Evolutionary conservation across 148 eudicot species (phyloP).

Genomic region (Chenopodium berlandieri): DNA sequence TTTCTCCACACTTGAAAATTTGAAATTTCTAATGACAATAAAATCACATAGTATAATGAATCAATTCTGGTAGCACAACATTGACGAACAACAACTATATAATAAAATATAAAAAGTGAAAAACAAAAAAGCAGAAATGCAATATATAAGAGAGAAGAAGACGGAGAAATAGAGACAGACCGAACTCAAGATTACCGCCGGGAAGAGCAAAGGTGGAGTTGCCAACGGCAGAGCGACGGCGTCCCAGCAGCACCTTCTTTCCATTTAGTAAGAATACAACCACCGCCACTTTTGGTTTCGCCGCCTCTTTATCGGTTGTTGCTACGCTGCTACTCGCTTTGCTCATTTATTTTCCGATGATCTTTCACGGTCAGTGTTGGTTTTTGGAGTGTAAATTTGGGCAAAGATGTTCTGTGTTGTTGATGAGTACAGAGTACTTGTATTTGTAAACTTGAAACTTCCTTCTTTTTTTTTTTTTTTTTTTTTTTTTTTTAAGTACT

Average conservation of each 20-base stretch:
- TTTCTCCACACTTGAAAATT: not conserved
- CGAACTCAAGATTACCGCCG: constrained; percentile 92
- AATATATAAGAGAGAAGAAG: not conserved
- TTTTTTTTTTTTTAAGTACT: not conserved
- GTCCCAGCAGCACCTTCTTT: constrained; percentile 59
- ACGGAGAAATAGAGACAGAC: constrained; percentile 27
- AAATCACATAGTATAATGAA: not conserved
- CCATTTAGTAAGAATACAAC: constrained; percentile 61
- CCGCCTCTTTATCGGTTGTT: not conserved
- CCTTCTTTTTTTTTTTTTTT: too few relatives aligned
- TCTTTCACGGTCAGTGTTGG: not conserved
- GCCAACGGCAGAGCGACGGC: constrained; percentile 70
- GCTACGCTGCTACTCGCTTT: not conserved
- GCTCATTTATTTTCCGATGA: not conserved
- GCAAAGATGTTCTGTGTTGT: not conserved
- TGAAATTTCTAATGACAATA: not conserved
- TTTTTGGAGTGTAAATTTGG: not conserved
- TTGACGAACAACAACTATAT: too few relatives aligned
- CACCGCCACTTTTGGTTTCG: constrained; percentile 56
- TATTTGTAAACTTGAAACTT: not conserved
- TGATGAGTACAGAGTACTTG: too few relatives aligned
- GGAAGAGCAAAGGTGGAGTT: constrained; percentile 72
- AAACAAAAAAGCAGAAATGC: not conserved
- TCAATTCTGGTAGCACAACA: not conserved
- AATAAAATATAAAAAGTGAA: not conserved